Conservation (phyloP, 2,329 filamentous ascomycete genomes). For the Pseudopyricularia javanii region DNA sequence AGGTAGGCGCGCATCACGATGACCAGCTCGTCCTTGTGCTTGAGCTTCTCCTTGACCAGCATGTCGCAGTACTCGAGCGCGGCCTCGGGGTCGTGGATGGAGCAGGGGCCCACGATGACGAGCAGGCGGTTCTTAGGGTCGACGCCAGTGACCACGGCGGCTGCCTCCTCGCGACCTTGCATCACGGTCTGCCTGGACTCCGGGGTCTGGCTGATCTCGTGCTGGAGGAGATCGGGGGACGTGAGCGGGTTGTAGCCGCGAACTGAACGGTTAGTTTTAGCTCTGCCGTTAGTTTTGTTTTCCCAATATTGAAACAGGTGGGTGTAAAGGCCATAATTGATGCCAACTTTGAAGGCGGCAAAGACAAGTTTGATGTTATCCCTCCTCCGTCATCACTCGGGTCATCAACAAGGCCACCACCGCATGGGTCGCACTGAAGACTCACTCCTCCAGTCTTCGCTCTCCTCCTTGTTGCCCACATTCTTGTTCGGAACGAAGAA, state of each 20-base stretch:
- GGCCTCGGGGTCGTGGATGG: slow-evolving; percentile 82
- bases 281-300: slow-evolving; percentile 10
- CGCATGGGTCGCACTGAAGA: slow-evolving; percentile 4
- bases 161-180: slow-evolving; percentile 48
- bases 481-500: slow-evolving; percentile 72
- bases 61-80: slow-evolving; percentile 81
- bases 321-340: neutral
- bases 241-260: slow-evolving; percentile 89
- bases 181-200: slow-evolving; percentile 49
- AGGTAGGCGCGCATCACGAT: slow-evolving; percentile 98
- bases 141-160: slow-evolving; percentile 46
- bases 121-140: slow-evolving; percentile 70
- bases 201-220: slow-evolving; percentile 62
- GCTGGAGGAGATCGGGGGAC: slow-evolving; percentile 85
- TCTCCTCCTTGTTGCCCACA: slow-evolving; percentile 60
- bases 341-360: neutral
- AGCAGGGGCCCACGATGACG: slow-evolving; percentile 91
- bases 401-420: neutral
- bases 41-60: slow-evolving; percentile 65
- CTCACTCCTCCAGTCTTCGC: slow-evolving; percentile 77
- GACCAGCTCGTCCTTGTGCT: slow-evolving; percentile 70
- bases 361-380: neutral
- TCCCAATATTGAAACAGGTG: no score
- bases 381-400: neutral
- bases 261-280: slow-evolving; percentile 45